phyloP scores from a whole-genome alignment of 2,329 filamentous ascomycete species.

The Alternaria viburni region DNA sequence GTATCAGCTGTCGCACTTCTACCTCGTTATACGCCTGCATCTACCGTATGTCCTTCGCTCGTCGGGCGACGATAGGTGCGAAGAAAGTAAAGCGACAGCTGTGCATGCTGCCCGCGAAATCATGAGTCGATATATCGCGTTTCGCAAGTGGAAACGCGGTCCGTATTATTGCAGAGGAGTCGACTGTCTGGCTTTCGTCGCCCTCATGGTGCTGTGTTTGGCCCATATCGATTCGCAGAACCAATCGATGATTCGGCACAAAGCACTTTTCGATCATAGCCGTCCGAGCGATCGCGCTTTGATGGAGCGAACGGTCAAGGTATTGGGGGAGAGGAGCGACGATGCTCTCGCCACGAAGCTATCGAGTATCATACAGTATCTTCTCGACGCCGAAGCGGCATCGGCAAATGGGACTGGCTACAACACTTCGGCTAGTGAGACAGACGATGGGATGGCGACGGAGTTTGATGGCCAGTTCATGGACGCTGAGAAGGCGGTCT shows the following conservation, averaged over 20 bases:
- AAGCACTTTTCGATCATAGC: constrained; percentile 11
- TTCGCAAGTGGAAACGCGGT: constrained; percentile 12
- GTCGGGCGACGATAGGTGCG: background rate
- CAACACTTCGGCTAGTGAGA: constrained; percentile 19
- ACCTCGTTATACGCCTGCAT: constrained; percentile 22
- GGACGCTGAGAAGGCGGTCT: constrained; percentile 3
- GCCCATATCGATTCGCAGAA: constrained; percentile 17
- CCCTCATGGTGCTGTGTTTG: constrained; percentile 23
- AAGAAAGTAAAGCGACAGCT: constrained; percentile 23
- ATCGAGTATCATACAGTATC: constrained; percentile 6
- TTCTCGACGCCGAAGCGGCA: constrained; percentile 22
- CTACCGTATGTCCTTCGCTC: constrained; percentile 28
- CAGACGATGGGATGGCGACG: constrained; percentile 7
- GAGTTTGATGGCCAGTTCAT: constrained; percentile 32
- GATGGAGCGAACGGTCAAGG: constrained; percentile 20
- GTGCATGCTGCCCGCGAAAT: constrained; percentile 23
- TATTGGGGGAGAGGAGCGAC: constrained; percentile 9
- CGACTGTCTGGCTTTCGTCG: constrained; percentile 26
- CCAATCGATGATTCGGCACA: background rate
- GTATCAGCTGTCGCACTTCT: constrained; percentile 22
- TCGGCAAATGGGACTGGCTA: constrained; percentile 12
- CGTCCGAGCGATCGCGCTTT: constrained; percentile 19
- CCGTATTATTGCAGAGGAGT: constrained; percentile 19
- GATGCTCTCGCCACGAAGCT: constrained; percentile 17
- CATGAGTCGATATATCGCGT: constrained; percentile 17